Percentiles rank a stretch among this genome's conserved stretches.
Conservation (phyloP, 352 stramenopile species). For the Phytophthora colocasiae region DNA sequence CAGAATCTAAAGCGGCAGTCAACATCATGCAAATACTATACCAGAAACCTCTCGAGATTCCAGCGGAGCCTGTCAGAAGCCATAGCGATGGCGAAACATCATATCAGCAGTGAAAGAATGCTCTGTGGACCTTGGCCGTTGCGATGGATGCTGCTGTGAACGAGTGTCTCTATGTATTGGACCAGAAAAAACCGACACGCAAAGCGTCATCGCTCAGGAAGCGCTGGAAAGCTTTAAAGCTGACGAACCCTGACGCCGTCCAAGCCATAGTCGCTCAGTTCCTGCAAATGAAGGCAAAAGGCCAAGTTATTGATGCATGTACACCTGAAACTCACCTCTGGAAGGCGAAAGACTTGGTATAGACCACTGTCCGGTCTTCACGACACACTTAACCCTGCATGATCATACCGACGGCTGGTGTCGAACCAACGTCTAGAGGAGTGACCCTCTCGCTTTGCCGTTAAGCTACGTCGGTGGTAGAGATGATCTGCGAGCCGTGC, state of each 20-base stretch:
- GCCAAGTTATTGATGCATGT: no score
- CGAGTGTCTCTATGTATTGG: neutral
- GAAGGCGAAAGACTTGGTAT: neutral
- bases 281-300: no score
- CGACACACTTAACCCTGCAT: neutral
- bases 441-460: no score
- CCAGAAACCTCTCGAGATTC: neutral
- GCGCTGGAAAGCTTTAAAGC: no score
- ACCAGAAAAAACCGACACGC: neutral
- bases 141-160: neutral
- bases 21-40: neutral
- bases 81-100: neutral
- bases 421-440: no score
- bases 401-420: no score
- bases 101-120: neutral
- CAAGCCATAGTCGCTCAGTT: no score
- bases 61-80: neutral
- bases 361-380: neutral
- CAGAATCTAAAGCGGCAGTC: neutral
- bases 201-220: neutral
- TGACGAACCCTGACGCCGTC: no score
- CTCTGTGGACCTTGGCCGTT: neutral
- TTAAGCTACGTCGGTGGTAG: no score
- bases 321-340: neutral
- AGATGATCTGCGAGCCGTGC: no score